Base-by-base conservation (phyloP, 1,139 yeast species). In the Suhomyces taliae region DNA sequence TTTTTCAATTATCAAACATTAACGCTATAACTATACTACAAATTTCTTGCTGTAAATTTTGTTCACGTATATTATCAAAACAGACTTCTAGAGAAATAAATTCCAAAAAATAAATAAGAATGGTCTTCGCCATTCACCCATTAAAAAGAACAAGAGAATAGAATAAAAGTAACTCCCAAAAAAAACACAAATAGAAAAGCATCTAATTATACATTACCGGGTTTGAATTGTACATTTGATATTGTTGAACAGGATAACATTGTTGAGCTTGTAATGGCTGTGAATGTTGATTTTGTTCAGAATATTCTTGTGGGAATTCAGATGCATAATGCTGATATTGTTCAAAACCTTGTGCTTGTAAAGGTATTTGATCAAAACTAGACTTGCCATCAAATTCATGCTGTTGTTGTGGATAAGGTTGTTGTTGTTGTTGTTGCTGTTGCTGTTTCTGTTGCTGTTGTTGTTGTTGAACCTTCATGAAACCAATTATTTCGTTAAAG, bases 401-500 rank as follows among this genome's bases (percentile, higher is more conserved):
- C 9, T 29, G 9, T 29, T 29, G 32, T 9, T 39, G 38, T 34
- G 11, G 24, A 12, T 54, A 36, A 47, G 37, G 31, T 37, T 35
- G 43, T 24, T 41, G 34, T 39, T 29, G n/a, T 44, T 43, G 39
- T 24, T 41, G 34, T 39, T 29, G n/a, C 41, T 43, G 39, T 9
- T 29, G 9, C 10, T 29, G 32, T 29, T 29, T 2, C 10, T 29
- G 32, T 9, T 11, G 9, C 7, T 39, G 41, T 14, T 4, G 32
- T 38, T 33, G 53, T 36, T 47, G 53, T 44, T 44, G 47, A 9
- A 45, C 44, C 37, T 55, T 54, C 52, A 56, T 54, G 46, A 49
- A 51, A 37, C 57, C 53, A 15, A 54, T 52, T 37, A 59, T 48
- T 47, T 61, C 65, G 40, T 60, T 57, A 49, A 53, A 61, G 43